Evolutionary conservation across 2,329 filamentous ascomycete species (phyloP).

Genomic region (Ilyonectria sp.): DNA sequence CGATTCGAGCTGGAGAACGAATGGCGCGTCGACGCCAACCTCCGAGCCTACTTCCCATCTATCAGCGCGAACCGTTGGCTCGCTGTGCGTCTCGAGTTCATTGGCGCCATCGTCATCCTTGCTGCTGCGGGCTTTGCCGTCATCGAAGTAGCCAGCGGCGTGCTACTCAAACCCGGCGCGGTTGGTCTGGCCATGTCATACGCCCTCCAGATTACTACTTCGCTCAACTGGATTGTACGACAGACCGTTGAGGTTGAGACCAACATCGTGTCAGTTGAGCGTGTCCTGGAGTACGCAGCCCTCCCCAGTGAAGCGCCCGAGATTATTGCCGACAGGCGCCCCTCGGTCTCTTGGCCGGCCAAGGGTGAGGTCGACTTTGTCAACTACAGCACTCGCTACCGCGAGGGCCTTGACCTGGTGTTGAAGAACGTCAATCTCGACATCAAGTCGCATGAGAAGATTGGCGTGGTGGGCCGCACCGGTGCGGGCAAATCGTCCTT

Average conservation of each 20-base stretch:
- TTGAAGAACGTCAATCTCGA: constrained; percentile 92
- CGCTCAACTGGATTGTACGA: constrained; percentile 98
- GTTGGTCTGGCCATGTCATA: constrained; percentile 98
- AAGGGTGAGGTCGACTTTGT: constrained; percentile 91
- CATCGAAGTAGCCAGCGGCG: constrained; percentile 81
- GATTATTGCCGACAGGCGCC: constrained; percentile 88
- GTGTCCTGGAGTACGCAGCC: constrained; percentile 93
- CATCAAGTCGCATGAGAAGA: constrained; percentile 97
- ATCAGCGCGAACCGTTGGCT: constrained; percentile 97
- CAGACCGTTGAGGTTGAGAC: constrained; percentile 99
- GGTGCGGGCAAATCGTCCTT: constrained; percentile 96
- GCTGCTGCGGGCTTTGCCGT: constrained; percentile 87
- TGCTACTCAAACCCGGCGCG: constrained; percentile 76
- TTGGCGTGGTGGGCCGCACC: constrained; percentile 95
- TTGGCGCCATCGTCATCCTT: constrained; percentile 94
- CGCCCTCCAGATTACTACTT: constrained; percentile 95
- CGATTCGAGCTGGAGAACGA: constrained; percentile 95
- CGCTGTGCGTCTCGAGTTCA: constrained; percentile 93
- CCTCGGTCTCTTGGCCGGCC: constrained; percentile 91
- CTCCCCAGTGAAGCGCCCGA: constrained; percentile 95
- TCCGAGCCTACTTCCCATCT: constrained; percentile 95
- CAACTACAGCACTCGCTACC: constrained; percentile 95
- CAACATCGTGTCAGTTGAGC: constrained; percentile 99
- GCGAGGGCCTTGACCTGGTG: constrained; percentile 89
- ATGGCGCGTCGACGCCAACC: constrained; percentile 95